These are phyloP conservation scores for Phytophthora ramorum DNA, from an alignment of 352 stramenopile genomes.

Conservation along the genomic window DNA sequence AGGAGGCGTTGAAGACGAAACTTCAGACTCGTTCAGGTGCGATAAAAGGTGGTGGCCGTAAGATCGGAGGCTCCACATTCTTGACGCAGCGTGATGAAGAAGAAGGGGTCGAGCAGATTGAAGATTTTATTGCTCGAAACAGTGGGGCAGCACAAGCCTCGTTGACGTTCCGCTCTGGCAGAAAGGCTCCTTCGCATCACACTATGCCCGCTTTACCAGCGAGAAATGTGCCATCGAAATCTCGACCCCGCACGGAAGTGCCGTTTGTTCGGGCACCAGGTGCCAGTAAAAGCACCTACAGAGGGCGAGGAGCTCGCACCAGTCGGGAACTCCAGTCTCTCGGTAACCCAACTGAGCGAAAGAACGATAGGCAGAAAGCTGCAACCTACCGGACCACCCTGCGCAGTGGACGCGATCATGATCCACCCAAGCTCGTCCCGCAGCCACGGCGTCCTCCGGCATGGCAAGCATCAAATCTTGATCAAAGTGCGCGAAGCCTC, in stretches of 20 bases:
- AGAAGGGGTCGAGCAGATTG: slow-evolving; percentile 29
- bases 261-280: slow-evolving; percentile 4
- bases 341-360: slow-evolving; percentile 1
- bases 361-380: background rate
- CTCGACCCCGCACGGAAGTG: slow-evolving; percentile 7
- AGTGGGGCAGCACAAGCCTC: slow-evolving; percentile 12
- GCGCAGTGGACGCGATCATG: background rate
- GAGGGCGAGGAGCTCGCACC: background rate
- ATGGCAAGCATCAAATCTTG: slow-evolving; percentile 6
- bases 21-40: slow-evolving; percentile 18
- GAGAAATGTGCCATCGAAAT: slow-evolving; percentile 6
- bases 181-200: slow-evolving; percentile 1
- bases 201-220: slow-evolving; percentile 2
- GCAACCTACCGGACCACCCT: background rate
- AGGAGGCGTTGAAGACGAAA: slow-evolving; percentile 54
- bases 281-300: background rate
- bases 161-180: slow-evolving; percentile 27
- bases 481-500: background rate
- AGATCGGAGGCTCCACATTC: slow-evolving; percentile 45
- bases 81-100: slow-evolving; percentile 55
- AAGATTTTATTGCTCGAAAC: slow-evolving; percentile 28
- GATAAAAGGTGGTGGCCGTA: slow-evolving; percentile 1
- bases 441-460: slow-evolving; percentile 23
- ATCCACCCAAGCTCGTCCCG: slow-evolving; percentile 1
- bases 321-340: slow-evolving; percentile 7